Evolutionary conservation across 169 alveolate species (phyloP).

Genomic region (Plasmodium yoelii): DNA sequence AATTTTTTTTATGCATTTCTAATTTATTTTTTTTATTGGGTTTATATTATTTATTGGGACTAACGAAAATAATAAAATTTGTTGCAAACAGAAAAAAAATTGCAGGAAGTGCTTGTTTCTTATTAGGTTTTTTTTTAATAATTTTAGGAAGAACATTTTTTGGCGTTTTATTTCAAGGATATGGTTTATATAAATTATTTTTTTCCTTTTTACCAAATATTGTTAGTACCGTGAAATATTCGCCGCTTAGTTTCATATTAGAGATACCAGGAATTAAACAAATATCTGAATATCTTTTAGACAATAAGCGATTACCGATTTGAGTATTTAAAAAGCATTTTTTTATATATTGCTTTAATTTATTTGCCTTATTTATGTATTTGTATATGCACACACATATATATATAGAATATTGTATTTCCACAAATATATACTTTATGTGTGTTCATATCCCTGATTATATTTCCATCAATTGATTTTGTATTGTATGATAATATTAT

Average conservation of each 20-base stretch:
- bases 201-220: constrained; percentile 84
- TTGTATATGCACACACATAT: not conserved
- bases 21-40: constrained; percentile 80
- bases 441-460: too few species aligned
- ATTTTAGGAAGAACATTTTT: constrained; percentile 67
- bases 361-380: constrained; percentile 6
- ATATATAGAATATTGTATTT: not conserved
- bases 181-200: constrained; percentile 80
- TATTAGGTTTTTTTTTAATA: constrained; percentile 74
- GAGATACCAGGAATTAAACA: constrained; percentile 66
- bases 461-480: too few species aligned
- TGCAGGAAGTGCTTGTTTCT: constrained; percentile 78
- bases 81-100: constrained; percentile 74
- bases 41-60: constrained; percentile 80
- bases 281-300: constrained; percentile 17
- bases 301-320: constrained; percentile 48
- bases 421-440: too few species aligned
- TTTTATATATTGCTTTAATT: not conserved
- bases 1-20: constrained; percentile 77
- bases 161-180: constrained; percentile 78
- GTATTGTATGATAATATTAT: too few species aligned
- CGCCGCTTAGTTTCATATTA: constrained; percentile 76
- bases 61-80: constrained; percentile 79
- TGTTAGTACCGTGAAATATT: constrained; percentile 77
- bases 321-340: not conserved